Evolutionary conservation across 805 yeast species (phyloP).

Genomic region (Candida silvatica): DNA sequence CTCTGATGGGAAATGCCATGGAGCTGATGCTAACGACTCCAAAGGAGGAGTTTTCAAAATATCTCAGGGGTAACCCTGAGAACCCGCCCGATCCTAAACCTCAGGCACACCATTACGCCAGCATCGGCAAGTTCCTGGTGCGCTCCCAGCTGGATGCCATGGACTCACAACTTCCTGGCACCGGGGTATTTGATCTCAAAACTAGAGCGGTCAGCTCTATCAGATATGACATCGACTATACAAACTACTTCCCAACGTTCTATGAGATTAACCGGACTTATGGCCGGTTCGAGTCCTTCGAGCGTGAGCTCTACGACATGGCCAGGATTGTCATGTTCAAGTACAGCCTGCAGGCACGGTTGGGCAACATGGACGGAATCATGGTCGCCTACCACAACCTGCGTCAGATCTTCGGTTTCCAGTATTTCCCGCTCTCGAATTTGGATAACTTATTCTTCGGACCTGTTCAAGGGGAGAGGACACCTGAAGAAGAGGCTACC

Average conservation of each 20-base stretch:
- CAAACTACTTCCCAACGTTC: constrained; percentile 44
- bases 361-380: constrained; percentile 96
- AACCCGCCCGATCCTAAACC: constrained; percentile 5
- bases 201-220: constrained; percentile 87
- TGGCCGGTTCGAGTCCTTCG: constrained; percentile 75
- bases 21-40: constrained; percentile 68
- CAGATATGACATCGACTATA: constrained; percentile 61
- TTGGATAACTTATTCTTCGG: constrained; percentile 60
- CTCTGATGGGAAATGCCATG: constrained; percentile 69
- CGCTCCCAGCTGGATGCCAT: constrained; percentile 88
- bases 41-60: constrained; percentile 38
- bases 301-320: constrained; percentile 71
- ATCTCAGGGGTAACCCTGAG: constrained; percentile 13
- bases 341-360: constrained; percentile 84
- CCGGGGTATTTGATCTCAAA: constrained; percentile 86
- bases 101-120: constrained; percentile 60
- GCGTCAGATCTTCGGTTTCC: constrained; percentile 76
- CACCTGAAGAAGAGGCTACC: constrained; percentile 2
- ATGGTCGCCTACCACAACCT: constrained; percentile 88
- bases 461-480: constrained; percentile 5
- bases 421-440: constrained; percentile 68
- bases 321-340: constrained; percentile 70
- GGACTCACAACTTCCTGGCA: constrained; percentile 72
- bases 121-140: constrained; percentile 60
- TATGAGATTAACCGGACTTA: constrained; percentile 55